phyloP scores from a whole-genome alignment of 805 yeast genomes.

The Wickerhamomyces rabaulensis region DNA sequence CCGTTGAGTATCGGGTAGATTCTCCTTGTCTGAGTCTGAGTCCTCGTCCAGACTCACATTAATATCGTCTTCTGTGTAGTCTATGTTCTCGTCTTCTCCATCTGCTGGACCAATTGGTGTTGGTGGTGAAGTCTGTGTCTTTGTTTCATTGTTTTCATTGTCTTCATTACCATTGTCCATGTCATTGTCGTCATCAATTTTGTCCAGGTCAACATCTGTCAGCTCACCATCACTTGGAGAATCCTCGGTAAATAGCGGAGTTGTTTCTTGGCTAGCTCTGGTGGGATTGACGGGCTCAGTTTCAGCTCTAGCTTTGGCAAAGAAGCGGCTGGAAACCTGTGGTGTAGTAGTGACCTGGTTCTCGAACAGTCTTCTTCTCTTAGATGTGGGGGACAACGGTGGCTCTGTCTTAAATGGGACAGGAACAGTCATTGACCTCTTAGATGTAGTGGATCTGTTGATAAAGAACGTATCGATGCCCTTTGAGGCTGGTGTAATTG shows the following conservation, averaged over 20 bases:
- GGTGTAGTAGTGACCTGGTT: not conserved
- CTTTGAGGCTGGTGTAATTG: not conserved
- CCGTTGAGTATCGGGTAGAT: not conserved
- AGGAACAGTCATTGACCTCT: not conserved
- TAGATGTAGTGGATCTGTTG: not conserved
- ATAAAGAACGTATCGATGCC: not conserved
- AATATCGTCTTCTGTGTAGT: not conserved
- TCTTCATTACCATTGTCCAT: not conserved
- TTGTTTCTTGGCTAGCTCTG: not conserved
- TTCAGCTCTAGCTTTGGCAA: not conserved
- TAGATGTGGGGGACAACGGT: slow-evolving; percentile 19
- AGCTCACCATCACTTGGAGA: slow-evolving; percentile 24
- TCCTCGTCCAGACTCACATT: not conserved
- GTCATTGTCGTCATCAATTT: not conserved
- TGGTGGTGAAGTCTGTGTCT: not conserved
- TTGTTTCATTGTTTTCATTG: not conserved
- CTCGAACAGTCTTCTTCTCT: slow-evolving; percentile 14
- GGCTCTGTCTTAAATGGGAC: not conserved
- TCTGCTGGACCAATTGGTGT: not conserved
- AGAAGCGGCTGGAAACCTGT: not conserved
- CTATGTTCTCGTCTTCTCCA: not conserved
- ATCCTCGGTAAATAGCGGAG: not conserved
- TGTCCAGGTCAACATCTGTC: slow-evolving; percentile 21
- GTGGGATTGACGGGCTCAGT: not conserved
- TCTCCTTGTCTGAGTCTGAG: not conserved